Evolutionary conservation across 140 eudicot genomes (phyloP), one percentile per base, ranked within the genome.

Genomic region (Anethum foeniculum): DNA sequence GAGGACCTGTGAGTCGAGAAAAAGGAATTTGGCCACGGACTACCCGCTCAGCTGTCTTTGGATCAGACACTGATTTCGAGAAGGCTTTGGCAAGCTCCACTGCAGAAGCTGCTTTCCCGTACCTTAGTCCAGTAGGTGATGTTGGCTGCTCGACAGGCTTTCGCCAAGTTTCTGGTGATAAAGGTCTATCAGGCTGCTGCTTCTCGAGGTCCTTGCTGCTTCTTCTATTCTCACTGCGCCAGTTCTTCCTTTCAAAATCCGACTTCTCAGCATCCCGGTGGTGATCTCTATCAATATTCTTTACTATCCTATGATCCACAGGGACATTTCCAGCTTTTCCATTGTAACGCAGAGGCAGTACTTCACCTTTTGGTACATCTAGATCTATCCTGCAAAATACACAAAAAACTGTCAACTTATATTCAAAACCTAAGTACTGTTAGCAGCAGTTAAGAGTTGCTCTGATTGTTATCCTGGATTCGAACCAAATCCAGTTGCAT

Each of bases 131-230:
- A 49, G 69, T 81, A 72, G 85, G 60, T 0, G 89, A 74, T 39
- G 90, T 87, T 34, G 86, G 77, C 36, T 85, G 86, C n/a, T 92
- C 98, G 64, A 88, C 85, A 0, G 99, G 99, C 77, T 91, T 96
- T 49, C 99, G 94, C 98, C 99, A 96, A 10, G 98, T 93, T 81
- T 93, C 99, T 13, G 99, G 99, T 34, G 99, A 93, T 23, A 93
- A 91, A 1, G 91, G 89, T 84, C 98, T 85, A 85, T 95, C 97
- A 67, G 83, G 82, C 69, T 76, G 87, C 76, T 86, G 91, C 81
- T 89, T 90, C 79, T 89, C 97, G 76, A 81, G 77, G 27, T 92
- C 95, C 67, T 86, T 58, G 85, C 86, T 80, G 84, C 90, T 90
- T 82, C 88, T 92, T 81, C 93, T 83, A 68, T 85, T 90, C 43